phyloP scores from a whole-genome alignment of 495 filamentous ascomycete species.

The Venustampulla echinocandica region DNA sequence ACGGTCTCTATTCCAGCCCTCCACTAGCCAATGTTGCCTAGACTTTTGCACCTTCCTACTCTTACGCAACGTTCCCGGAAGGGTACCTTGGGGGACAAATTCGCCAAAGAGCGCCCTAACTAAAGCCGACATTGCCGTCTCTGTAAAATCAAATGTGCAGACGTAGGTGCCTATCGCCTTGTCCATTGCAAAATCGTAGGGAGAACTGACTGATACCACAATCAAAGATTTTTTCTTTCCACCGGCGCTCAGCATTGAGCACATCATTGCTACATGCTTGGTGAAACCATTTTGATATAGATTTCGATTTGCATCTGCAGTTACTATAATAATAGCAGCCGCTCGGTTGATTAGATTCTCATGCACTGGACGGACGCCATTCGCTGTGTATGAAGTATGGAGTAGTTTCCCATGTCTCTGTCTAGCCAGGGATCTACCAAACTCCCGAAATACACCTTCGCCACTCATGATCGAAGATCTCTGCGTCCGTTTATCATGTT shows the following conservation, averaged over 20 bases:
- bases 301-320: constrained; percentile 84
- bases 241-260: constrained; percentile 46
- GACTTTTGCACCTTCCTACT: constrained; percentile 74
- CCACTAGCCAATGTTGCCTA: constrained; percentile 82
- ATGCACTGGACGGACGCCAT: constrained; percentile 79
- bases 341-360: constrained; percentile 84
- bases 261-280: constrained; percentile 91
- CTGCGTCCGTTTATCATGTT: constrained; percentile 47
- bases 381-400: constrained; percentile 86
- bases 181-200: constrained; percentile 93
- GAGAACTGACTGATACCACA: constrained; percentile 83
- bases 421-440: constrained; percentile 71
- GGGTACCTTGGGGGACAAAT: constrained; percentile 55
- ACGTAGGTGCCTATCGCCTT: constrained; percentile 77
- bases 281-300: constrained; percentile 86
- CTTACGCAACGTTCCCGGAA: constrained; percentile 76
- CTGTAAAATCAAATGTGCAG: constrained; percentile 91
- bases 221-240: constrained; percentile 64
- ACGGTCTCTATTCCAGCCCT: constrained; percentile 68
- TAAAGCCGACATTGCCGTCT: constrained; percentile 74
- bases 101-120: constrained; percentile 77
- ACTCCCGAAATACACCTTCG: constrained; percentile 76
- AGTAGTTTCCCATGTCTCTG: constrained; percentile 73
- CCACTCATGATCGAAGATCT: constrained; percentile 70
- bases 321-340: constrained; percentile 75